Evolutionary conservation across 2,329 filamentous ascomycete genomes (phyloP), one percentile per base, ranked within the genome.

Genomic region (Claviceps arundinis): DNA sequence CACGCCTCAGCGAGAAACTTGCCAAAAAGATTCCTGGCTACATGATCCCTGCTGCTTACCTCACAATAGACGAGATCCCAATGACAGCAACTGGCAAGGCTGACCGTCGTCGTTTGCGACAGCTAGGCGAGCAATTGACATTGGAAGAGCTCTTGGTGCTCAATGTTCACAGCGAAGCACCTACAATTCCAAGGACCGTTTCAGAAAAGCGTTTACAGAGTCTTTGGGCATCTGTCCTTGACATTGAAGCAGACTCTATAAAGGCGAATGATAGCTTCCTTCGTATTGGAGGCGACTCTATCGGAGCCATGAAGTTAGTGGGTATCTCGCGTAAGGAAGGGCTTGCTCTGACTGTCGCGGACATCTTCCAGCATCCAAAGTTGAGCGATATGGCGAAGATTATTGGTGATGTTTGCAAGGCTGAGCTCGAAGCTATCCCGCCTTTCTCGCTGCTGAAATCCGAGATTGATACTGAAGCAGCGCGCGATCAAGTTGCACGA

Each of bases 241-340:
- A 34, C 8, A 34, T 56, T 2, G 30, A 50, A 1, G 22, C 43
- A 1, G 51, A 56, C 14, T 50, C 47, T 13, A 59, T 60, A 26
- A 52, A 51, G 11, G 46, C 48, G 14, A 47, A 56, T 37, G 53
- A 58, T 16, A 55, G 47, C 37, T 58, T 60, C 26, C 17, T 56
- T 9, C 40, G 50, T 14, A 40, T 56, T 68, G 1, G 70, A 69
- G 4, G 53, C 56, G 34, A 80, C 74, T 61, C 59, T 13, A 57
- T 62, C 40, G 53, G 48, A 16, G 57, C 57, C 5, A 57, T 57
- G 45, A 48, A 40, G 3, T 42, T 57, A 5, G 51, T 52, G 4
- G 40, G 47, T 17, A 24, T 30, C 16, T 38, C 51, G 4, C 49
- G 51, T 1, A 48, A 53, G 17, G 14, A 22, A 2, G 48, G 51